Percentiles rank a stretch among this genome's conserved stretches.
These are phyloP conservation scores for Saturnispora kantuleensis DNA, from an alignment of 805 yeast species.

Conservation along the genomic window DNA sequence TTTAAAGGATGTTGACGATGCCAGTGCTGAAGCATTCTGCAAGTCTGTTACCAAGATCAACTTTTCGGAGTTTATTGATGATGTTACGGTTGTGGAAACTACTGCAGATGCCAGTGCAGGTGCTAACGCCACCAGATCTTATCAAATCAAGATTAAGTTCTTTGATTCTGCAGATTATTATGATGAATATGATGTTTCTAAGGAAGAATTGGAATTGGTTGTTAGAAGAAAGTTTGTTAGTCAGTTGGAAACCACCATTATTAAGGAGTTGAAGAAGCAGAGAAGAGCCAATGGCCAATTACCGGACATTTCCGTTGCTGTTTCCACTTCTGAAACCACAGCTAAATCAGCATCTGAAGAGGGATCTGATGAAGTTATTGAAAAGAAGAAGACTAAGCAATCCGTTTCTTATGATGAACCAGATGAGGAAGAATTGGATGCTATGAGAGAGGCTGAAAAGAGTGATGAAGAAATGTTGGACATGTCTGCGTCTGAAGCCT, in stretches of 20 bases:
- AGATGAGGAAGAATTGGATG: constrained; percentile 89
- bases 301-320: constrained; percentile 64
- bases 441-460: constrained; percentile 74
- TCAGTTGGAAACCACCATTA: constrained; percentile 61
- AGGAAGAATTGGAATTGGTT: constrained; percentile 64
- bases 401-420: constrained; percentile 90
- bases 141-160: constrained; percentile 65
- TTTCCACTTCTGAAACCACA: constrained; percentile 41
- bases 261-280: constrained; percentile 77
- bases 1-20: constrained; percentile 67
- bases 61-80: constrained; percentile 81
- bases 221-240: constrained; percentile 56
- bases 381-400: constrained; percentile 60
- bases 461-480: constrained; percentile 59
- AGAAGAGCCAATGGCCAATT: constrained; percentile 41
- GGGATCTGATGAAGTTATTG: constrained; percentile 40
- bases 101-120: constrained; percentile 46
- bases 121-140: constrained; percentile 48
- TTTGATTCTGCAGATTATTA: constrained; percentile 69
- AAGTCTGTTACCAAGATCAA: constrained; percentile 78
- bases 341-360: constrained; percentile 27
- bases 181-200: constrained; percentile 80
- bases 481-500: constrained; percentile 30
- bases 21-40: constrained; percentile 86
- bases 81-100: constrained; percentile 78